Evolutionary conservation across 192 early-diverging fungal species (phyloP).

Genomic region (Podila minutissima): DNA sequence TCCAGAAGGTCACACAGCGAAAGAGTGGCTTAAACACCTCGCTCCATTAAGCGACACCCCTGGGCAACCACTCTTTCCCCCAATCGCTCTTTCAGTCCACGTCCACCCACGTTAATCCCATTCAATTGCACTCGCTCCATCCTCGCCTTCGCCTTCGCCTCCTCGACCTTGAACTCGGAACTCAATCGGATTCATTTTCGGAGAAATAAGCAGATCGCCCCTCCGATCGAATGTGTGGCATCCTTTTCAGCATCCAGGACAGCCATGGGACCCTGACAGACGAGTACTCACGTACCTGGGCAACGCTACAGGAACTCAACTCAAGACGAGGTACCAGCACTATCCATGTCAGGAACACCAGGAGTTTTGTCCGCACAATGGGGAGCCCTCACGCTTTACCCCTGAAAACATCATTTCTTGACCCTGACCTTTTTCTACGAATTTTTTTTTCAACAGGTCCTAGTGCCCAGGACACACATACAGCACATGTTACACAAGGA

Average conservation of each 20-base stretch:
- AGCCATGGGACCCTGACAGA: conserved; percentile 2
- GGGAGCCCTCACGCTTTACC: not conserved
- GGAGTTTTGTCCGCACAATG: not conserved
- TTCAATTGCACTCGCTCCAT: not conserved
- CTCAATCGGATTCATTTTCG: not conserved
- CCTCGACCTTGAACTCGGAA: not conserved
- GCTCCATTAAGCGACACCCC: too few relatives aligned
- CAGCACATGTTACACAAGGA: not conserved
- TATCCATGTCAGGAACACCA: not conserved
- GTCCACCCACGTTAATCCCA: not conserved
- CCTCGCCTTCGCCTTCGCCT: not conserved
- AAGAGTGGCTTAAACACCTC: too few relatives aligned
- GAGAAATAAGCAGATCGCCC: not conserved
- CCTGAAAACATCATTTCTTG: not conserved
- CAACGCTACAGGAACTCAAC: conserved; percentile 54
- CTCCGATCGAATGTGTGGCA: conserved; percentile 61
- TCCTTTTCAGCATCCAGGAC: conserved; percentile 56
- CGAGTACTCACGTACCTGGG: conserved; percentile 37
- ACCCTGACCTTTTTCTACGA: not conserved
- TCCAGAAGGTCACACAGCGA: too few relatives aligned
- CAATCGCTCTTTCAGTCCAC: too few relatives aligned
- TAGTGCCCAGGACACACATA: conserved; percentile 55
- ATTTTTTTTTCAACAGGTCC: conserved; percentile 33
- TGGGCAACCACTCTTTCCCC: too few relatives aligned
- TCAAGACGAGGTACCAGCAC: conserved; percentile 56